Conservation (phyloP, 257 asterid species). For the Solanum medicagineum region DNA sequence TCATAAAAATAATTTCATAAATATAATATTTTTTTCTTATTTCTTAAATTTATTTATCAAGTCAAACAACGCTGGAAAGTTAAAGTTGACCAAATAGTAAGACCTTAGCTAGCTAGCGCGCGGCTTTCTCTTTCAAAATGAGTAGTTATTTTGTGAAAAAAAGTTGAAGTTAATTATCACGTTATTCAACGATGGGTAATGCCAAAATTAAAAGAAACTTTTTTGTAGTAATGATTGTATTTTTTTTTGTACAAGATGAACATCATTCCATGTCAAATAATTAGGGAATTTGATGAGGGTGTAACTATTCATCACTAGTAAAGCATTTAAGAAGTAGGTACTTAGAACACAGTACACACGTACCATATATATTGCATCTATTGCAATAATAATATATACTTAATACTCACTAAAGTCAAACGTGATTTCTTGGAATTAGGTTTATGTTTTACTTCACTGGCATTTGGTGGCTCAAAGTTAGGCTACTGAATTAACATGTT, state of each 20-base stretch:
- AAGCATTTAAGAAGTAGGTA: not conserved
- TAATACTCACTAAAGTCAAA: not conserved
- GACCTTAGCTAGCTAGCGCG: not conserved
- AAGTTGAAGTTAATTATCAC: not conserved
- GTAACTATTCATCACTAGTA: not conserved
- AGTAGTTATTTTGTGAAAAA: not conserved
- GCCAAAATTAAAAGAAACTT: not conserved
- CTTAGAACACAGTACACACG: not conserved
- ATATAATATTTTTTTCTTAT: not conserved
- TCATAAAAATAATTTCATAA: not conserved
- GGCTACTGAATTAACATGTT: constrained; percentile 20
- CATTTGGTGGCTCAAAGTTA: constrained; percentile 25
- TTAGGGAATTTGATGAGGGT: not conserved
- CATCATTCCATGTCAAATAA: not conserved
- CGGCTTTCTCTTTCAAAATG: not conserved
- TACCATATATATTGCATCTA: not conserved
- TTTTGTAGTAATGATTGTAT: not conserved
- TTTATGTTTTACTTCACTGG: constrained; percentile 1
- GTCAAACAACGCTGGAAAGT: not conserved
- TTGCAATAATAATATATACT: not conserved
- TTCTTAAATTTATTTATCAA: not conserved
- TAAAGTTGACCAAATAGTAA: no score
- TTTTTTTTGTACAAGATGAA: not conserved
- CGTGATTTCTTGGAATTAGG: constrained; percentile 10
- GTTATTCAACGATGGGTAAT: not conserved